These are phyloP conservation scores for Trichothecium sympodiale DNA, from an alignment of 2,329 filamentous ascomycete species.

Conservation along the genomic window DNA sequence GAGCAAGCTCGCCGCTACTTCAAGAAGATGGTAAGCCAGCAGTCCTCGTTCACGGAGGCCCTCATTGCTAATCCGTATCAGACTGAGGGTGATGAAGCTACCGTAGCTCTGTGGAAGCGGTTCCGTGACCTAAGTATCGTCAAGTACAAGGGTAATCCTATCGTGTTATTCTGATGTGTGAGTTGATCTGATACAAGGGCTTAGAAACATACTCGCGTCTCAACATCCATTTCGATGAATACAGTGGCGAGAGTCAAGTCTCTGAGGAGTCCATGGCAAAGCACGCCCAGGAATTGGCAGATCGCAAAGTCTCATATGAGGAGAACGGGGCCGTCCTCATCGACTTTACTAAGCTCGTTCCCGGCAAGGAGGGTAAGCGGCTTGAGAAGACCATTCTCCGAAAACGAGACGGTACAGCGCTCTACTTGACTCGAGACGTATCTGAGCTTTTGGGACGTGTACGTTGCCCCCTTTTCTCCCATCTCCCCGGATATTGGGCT, in stretches of 20 bases:
- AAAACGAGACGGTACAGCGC: conserved; percentile 63
- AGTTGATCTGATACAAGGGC: not conserved
- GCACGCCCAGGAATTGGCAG: conserved; percentile 49
- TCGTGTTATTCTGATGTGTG: not conserved
- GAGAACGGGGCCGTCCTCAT: conserved; percentile 63
- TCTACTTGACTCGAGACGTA: conserved; percentile 71
- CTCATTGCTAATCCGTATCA: conserved; percentile 1
- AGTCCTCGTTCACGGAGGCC: not conserved
- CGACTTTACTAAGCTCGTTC: conserved; percentile 57
- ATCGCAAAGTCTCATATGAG: conserved; percentile 55
- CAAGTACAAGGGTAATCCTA: conserved; percentile 41
- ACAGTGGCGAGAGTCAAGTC: conserved; percentile 60
- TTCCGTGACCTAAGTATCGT: conserved; percentile 58
- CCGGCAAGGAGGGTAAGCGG: conserved; percentile 56
- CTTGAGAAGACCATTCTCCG: conserved; percentile 59
- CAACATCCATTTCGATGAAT: conserved; percentile 62
- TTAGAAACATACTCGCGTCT: conserved; percentile 54
- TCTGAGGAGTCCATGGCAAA: conserved; percentile 54
- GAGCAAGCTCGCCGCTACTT: conserved; percentile 67
- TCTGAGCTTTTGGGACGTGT: conserved; percentile 57
- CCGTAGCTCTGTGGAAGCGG: conserved; percentile 51
- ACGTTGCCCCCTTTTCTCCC: conserved; percentile 4
- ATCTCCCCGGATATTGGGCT: too few species aligned
- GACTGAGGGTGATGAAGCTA: conserved; percentile 52
- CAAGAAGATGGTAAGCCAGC: conserved; percentile 41